Base-by-base conservation (phyloP, 2,329 filamentous ascomycete genomes). In the Aureobasidium uvarum region DNA sequence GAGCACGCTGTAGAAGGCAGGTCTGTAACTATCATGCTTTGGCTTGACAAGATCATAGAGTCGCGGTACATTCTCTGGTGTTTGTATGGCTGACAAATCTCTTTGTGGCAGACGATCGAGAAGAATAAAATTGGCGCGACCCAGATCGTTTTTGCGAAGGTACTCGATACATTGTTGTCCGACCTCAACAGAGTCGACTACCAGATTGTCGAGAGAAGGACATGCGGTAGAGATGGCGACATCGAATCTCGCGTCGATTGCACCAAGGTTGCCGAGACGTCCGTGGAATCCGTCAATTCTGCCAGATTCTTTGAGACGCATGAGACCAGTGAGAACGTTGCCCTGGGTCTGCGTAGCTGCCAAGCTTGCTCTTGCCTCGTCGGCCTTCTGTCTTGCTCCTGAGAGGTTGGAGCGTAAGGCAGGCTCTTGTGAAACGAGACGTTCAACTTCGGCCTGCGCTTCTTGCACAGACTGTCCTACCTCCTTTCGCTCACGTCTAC, bases 161-260 rank as follows among this genome's bases (percentile, higher is more conserved):
- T 99, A 95, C 74, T 98, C 95, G 69, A 99, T 98, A 77, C 96
- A 99, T 75, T 98, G 93, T 77, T 99, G 95, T 69, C 93, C 95
- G 66, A 92, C 91, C 72, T 98, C 95, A 16, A 98, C 94, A 0
- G 91, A 93, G 72, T 98, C 95, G 0, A 96, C 96, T 11, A 99
- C 94, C 77, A 99, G 93, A 74, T 98, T 96, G 77, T 99, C 92
- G 11, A 99, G 85, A 2, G 90, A 85, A 52, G 91, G 88, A 71
- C 95, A 98, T 13, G 95, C 96, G 0, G 95, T 99, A 0, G 96
- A 99, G 67, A 99, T 96, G n/a, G 95, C 95, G 50, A 99, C 87
- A 73, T 99, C 95, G 76, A 96, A 99, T 77, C 91, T 91, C 74
- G 91, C 84, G 72, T 99, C 93, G 70, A 99, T 99, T 0, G 91